phyloP scores from a whole-genome alignment of 1,284 basidiomycete genomes.

The Puccinia sorghi region DNA sequence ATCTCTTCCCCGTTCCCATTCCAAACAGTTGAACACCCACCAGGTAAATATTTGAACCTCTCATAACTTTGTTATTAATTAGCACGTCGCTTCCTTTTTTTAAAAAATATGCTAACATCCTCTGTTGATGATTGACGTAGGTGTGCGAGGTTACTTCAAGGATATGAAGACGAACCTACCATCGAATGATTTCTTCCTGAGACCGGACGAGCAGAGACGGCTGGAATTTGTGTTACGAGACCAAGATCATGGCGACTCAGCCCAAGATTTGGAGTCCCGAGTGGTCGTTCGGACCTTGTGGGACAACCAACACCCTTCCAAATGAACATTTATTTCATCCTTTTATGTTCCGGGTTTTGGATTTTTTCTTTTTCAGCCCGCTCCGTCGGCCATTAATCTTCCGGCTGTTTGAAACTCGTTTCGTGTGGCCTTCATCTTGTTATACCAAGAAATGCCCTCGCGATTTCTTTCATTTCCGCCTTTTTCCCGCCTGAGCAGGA shows the following conservation, averaged over 20 bases:
- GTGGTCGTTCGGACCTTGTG: slow-evolving; percentile 23
- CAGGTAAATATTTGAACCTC: slow-evolving; percentile 9
- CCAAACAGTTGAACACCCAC: slow-evolving; percentile 35
- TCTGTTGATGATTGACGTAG: slow-evolving; percentile 9
- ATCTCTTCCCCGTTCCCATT: not conserved
- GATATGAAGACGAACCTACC: slow-evolving; percentile 21
- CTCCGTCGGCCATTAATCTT: no score
- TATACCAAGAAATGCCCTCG: no score
- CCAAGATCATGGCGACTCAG: not conserved
- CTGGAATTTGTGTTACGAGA: slow-evolving; percentile 32
- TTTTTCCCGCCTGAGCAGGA: no score
- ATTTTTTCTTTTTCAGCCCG: not conserved
- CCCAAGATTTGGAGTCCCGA: slow-evolving; percentile 1
- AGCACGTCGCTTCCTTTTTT: not conserved
- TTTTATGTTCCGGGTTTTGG: not conserved
- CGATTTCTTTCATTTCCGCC: no score
- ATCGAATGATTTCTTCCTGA: slow-evolving; percentile 40
- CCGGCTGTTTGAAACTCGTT: no score
- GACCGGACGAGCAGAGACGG: slow-evolving; percentile 22
- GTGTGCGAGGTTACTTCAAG: slow-evolving; percentile 45
- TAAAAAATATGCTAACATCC: not conserved
- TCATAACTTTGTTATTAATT: not conserved
- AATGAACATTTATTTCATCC: not conserved
- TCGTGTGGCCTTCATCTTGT: no score
- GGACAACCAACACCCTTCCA: slow-evolving; percentile 41